These are phyloP conservation scores for Kluyveromyces lactis DNA, from an alignment of 805 yeast species.

Conservation along the genomic window DNA sequence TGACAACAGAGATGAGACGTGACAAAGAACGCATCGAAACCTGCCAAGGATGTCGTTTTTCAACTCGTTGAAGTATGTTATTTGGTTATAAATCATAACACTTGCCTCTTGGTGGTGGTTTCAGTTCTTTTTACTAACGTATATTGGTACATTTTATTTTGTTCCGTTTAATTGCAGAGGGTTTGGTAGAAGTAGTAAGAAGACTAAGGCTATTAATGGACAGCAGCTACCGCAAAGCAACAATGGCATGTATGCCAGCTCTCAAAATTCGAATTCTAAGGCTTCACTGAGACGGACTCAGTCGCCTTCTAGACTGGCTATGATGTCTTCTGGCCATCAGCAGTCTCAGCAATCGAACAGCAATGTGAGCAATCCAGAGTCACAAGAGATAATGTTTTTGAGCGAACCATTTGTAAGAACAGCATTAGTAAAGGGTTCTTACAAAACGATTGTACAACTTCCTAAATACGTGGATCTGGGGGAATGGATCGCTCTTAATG, in stretches of 20 bases:
- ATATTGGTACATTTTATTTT: neutral
- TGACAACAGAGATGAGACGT: too few species aligned
- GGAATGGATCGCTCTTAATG: slow-evolving; percentile 93
- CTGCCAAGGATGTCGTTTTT: slow-evolving; percentile 8
- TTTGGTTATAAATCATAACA: neutral
- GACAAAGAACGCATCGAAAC: neutral
- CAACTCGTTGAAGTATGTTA: slow-evolving; percentile 10
- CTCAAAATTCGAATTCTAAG: slow-evolving; percentile 36
- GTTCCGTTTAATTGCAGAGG: slow-evolving; percentile 32
- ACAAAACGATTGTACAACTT: slow-evolving; percentile 87
- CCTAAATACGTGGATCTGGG: slow-evolving; percentile 92
- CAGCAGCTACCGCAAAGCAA: slow-evolving; percentile 16
- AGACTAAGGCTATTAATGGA: slow-evolving; percentile 27
- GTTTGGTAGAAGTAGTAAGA: slow-evolving; percentile 49
- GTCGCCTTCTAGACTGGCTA: slow-evolving; percentile 22
- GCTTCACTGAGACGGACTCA: slow-evolving; percentile 37
- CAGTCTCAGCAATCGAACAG: slow-evolving; percentile 20
- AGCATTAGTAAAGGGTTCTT: slow-evolving; percentile 92
- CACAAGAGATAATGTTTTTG: slow-evolving; percentile 46
- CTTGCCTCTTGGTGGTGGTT: too few species aligned
- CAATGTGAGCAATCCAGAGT: slow-evolving; percentile 19
- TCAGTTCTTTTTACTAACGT: too few species aligned
- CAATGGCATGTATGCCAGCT: slow-evolving; percentile 29
- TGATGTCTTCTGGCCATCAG: slow-evolving; percentile 11
- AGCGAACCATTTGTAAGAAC: slow-evolving; percentile 92